Percentiles rank a stretch among this genome's conserved stretches.
These are phyloP conservation scores for Austroboletus eburneus DNA, from an alignment of 768 basidiomycete genomes.

Conservation along the genomic window DNA sequence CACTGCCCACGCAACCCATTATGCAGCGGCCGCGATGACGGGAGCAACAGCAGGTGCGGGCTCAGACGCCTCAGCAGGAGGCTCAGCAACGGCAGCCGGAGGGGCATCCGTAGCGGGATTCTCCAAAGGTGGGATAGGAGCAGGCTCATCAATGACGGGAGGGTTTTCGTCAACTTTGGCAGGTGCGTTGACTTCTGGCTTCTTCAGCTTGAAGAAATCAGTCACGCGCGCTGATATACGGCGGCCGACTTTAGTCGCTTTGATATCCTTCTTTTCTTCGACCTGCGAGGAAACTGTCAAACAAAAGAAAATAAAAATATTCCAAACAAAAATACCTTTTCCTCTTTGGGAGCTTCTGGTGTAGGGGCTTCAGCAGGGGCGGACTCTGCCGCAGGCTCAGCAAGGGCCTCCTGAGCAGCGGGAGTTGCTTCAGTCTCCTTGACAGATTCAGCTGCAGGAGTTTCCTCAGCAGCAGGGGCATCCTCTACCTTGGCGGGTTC, in stretches of 20 bases:
- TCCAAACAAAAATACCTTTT: constrained; percentile 41
- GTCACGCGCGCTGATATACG: constrained; percentile 81
- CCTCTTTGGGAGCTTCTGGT: constrained; percentile 47
- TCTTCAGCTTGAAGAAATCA: constrained; percentile 77
- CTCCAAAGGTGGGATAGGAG: constrained; percentile 80
- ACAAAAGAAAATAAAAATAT: background rate
- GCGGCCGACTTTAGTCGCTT: constrained; percentile 65
- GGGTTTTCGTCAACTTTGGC: constrained; percentile 88
- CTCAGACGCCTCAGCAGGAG: constrained; percentile 32
- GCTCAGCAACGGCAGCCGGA: constrained; percentile 32
- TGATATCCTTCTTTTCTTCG: constrained; percentile 45
- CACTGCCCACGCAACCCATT: constrained; percentile 30
- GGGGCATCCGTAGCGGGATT: constrained; percentile 58
- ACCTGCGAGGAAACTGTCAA: constrained; percentile 28
- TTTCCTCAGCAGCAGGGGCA: constrained; percentile 30
- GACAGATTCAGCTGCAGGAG: constrained; percentile 47
- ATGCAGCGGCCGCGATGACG: constrained; percentile 79
- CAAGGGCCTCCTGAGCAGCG: constrained; percentile 18
- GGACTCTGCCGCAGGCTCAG: constrained; percentile 27
- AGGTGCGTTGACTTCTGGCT: constrained; percentile 58
- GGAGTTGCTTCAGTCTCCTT: constrained; percentile 59
- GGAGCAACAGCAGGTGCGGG: constrained; percentile 50
- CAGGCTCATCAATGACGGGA: constrained; percentile 81
- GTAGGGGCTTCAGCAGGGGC: constrained; percentile 36
- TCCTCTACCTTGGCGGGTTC: constrained; percentile 43